phyloP scores from a whole-genome alignment of 2,329 filamentous ascomycete species.

The Pezicula neosporulosa region DNA sequence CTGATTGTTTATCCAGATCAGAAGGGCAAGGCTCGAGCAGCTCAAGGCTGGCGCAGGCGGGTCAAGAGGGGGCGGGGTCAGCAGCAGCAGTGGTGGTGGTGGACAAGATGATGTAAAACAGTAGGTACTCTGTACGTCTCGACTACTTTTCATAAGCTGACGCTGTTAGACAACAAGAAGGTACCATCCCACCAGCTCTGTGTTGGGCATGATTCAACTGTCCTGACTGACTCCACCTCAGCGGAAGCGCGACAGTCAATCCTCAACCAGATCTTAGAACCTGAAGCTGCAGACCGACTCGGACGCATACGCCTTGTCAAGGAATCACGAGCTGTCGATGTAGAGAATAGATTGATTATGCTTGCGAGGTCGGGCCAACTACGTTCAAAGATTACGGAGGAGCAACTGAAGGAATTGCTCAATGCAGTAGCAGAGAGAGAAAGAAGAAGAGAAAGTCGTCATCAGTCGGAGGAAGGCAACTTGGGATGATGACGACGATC shows the following conservation, averaged over 20 bases:
- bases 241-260: constrained; percentile 73
- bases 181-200: constrained; percentile 22
- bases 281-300: constrained; percentile 88
- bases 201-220: neutral
- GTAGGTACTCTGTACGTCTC: constrained; percentile 36
- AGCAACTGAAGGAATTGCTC: constrained; percentile 88
- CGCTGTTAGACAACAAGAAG: constrained; percentile 40
- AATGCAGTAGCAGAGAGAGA: constrained; percentile 78
- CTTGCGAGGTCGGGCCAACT: constrained; percentile 86
- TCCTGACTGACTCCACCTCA: constrained; percentile 18
- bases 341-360: constrained; percentile 92
- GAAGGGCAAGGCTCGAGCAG: constrained; percentile 89
- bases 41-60: constrained; percentile 71
- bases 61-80: constrained; percentile 41
- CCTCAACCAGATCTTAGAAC: constrained; percentile 89
- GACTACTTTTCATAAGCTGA: neutral
- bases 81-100: constrained; percentile 42
- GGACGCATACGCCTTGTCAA: constrained; percentile 95
- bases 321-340: constrained; percentile 80
- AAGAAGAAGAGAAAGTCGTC: constrained; percentile 79
- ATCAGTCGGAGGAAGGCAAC: constrained; percentile 79
- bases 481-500: constrained; percentile 81
- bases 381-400: constrained; percentile 82
- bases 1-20: constrained; percentile 55
- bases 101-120: constrained; percentile 61